A percentile compares a stretch with the other conserved stretches of the same genome.
These are phyloP conservation scores for Mychonastes homosphaera DNA, from an alignment of 139 green algal genomes.

Conservation along the genomic window DNA sequence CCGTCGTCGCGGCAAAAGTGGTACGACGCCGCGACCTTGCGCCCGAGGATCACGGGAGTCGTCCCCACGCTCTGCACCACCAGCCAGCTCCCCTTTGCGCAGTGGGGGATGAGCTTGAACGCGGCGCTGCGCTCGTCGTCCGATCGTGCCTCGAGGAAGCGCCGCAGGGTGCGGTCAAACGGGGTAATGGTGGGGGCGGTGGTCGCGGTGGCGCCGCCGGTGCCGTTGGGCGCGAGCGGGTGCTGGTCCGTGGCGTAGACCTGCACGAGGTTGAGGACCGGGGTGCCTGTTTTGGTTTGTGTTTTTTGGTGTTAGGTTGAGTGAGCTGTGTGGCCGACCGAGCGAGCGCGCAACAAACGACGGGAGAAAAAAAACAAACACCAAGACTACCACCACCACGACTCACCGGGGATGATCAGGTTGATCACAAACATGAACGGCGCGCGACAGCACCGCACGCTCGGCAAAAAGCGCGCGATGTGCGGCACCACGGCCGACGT, in stretches of 20 bases:
- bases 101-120: conserved; percentile 22
- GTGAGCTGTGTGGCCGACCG: background rate
- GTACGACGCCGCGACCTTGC: conserved; percentile 8
- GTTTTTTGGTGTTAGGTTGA: background rate
- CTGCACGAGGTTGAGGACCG: no score
- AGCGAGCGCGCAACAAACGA: no score
- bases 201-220: no score
- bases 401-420: conserved; percentile 20
- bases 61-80: conserved; percentile 16
- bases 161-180: background rate
- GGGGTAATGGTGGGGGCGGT: background rate
- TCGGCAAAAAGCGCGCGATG: conserved; percentile 19
- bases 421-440: conserved; percentile 24
- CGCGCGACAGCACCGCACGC: conserved; percentile 4
- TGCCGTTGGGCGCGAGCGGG: background rate
- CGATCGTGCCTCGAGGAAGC: conserved; percentile 7
- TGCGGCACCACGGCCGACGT: conserved; percentile 13
- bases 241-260: background rate
- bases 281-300: background rate
- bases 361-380: background rate
- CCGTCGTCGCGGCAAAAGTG: no score
- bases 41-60: conserved; percentile 21
- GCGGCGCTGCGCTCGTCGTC: conserved; percentile 10
- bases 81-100: conserved; percentile 18
- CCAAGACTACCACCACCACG: background rate